These are phyloP conservation scores for Zalaria sp. DNA, from an alignment of 2,329 filamentous ascomycete species.

Conservation along the genomic window DNA sequence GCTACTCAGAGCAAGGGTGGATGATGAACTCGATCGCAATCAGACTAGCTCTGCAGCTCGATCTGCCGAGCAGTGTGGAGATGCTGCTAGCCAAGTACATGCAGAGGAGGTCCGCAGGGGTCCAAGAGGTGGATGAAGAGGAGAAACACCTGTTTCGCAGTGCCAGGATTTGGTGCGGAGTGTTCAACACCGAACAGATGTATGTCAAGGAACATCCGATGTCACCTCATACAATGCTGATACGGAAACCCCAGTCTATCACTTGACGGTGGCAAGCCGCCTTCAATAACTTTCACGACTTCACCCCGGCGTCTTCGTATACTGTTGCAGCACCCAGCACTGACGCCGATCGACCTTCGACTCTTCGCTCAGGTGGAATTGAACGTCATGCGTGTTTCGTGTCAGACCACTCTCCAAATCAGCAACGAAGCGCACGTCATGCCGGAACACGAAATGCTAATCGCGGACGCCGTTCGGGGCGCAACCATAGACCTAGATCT, in stretches of 20 bases:
- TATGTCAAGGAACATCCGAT: too few species aligned
- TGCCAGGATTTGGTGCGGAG: neutral
- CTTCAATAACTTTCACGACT: constrained; percentile 22
- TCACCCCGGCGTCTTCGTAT: constrained; percentile 30
- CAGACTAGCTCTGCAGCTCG: neutral
- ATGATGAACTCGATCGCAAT: neutral
- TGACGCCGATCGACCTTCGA: constrained; percentile 35
- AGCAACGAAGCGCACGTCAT: too few species aligned
- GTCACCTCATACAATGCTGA: too few species aligned
- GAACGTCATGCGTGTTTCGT: constrained; percentile 24
- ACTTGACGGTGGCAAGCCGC: constrained; percentile 30
- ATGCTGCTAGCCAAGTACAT: neutral
- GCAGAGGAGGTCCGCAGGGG: neutral
- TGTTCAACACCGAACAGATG: neutral
- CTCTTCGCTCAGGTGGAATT: constrained; percentile 39
- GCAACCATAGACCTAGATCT: constrained; percentile 33
- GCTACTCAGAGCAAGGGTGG: neutral
- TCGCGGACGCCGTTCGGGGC: constrained; percentile 25
- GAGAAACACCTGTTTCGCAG: neutral
- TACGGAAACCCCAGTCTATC: constrained; percentile 28
- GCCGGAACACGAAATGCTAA: constrained; percentile 27
- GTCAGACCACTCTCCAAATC: constrained; percentile 13
- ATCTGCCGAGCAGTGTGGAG: neutral
- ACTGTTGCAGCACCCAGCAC: constrained; percentile 27
- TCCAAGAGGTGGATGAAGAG: neutral